A percentile compares a stretch with the other conserved stretches of the same genome.
These are phyloP conservation scores for Glycine soja DNA, from an alignment of 306 rosid species.

Conservation along the genomic window DNA sequence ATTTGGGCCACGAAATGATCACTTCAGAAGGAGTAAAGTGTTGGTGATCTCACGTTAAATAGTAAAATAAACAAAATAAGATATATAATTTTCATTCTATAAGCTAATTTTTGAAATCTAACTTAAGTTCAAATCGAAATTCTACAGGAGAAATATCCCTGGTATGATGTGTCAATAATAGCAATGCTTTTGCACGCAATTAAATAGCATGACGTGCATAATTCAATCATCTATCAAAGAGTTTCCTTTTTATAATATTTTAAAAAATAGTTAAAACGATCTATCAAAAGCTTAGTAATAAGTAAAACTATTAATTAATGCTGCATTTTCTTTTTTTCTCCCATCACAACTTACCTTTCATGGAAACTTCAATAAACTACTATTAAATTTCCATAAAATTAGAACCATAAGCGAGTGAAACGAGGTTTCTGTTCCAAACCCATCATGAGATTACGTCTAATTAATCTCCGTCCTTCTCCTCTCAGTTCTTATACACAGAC, in stretches of 20 bases:
- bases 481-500: not conserved
- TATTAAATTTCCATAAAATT: slow-evolving; percentile 4
- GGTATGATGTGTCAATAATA: too few relatives aligned
- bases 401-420: slow-evolving; percentile 29
- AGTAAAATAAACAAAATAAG: too few relatives aligned
- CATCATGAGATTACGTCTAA: not conserved
- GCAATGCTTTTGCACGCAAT: too few relatives aligned
- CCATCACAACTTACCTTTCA: not conserved
- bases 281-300: not conserved
- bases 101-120: too few relatives aligned
- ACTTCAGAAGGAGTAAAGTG: too few relatives aligned
- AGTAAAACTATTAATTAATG: not conserved
- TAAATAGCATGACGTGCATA: not conserved
- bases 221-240: not conserved
- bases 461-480: not conserved
- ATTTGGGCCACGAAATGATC: too few relatives aligned
- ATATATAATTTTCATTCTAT: too few relatives aligned
- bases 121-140: too few relatives aligned
- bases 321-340: slow-evolving; percentile 4
- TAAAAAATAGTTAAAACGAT: not conserved
- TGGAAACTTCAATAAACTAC: slow-evolving; percentile 26
- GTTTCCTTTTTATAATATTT: not conserved
- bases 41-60: too few relatives aligned
- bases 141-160: too few relatives aligned
- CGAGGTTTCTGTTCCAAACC: slow-evolving; percentile 44